Evolutionary conservation across 2,329 filamentous ascomycete species (phyloP).

Genomic region (Emmonsia crescens): DNA sequence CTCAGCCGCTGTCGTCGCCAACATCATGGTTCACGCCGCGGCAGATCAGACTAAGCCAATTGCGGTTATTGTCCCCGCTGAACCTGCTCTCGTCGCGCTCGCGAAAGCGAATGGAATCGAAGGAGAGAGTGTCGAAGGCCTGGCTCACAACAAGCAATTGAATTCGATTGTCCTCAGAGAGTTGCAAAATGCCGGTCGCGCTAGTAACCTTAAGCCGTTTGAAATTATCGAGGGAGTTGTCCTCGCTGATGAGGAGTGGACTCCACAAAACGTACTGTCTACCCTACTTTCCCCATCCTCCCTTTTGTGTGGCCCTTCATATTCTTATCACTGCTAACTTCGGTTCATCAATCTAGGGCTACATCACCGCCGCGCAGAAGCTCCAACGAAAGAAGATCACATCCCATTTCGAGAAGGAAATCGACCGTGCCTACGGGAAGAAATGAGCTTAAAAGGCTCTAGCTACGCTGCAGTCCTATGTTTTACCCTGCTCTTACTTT

Average conservation of each 20-base stretch:
- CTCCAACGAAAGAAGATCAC: conserved; percentile 60
- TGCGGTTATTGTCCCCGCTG: conserved; percentile 52
- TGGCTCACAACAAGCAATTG: conserved; percentile 31
- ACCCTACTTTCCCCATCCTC: neutral
- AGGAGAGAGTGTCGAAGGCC: conserved; percentile 17
- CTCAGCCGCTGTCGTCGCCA: conserved; percentile 41
- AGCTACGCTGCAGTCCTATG: neutral
- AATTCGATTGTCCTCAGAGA: conserved; percentile 32
- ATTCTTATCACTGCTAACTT: conserved; percentile 19
- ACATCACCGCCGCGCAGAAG: conserved; percentile 61
- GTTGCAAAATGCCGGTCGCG: conserved; percentile 27
- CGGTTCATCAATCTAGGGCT: conserved; percentile 35
- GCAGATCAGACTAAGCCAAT: conserved; percentile 42
- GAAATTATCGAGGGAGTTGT: conserved; percentile 36
- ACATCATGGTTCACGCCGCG: conserved; percentile 49
- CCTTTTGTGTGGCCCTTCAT: neutral
- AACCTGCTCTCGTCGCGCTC: conserved; percentile 51
- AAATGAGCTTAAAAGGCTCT: conserved; percentile 16
- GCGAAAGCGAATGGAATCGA: conserved; percentile 42
- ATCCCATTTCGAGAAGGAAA: conserved; percentile 49
- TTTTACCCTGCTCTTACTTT: neutral
- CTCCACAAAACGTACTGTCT: conserved; percentile 29
- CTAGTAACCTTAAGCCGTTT: conserved; percentile 28
- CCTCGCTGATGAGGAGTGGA: conserved; percentile 37
- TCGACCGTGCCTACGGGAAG: conserved; percentile 50